Percentiles rank a stretch among this genome's conserved stretches.
phyloP scores from a whole-genome alignment of 768 basidiomycete genomes.

The Collybiopsis luxurians region DNA sequence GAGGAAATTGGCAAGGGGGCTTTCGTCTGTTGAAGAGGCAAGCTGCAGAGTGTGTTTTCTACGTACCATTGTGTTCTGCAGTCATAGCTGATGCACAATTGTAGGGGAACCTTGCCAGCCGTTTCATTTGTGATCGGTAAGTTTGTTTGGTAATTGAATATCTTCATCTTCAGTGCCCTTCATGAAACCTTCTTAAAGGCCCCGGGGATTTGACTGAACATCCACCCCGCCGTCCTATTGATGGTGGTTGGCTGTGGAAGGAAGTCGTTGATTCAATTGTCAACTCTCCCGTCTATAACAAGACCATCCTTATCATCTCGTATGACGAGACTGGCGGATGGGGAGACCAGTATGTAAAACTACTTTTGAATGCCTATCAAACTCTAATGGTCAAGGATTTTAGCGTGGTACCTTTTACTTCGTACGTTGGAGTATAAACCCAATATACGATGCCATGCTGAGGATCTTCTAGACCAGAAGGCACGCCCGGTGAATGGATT shows the following conservation, averaged over 20 bases:
- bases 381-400: background rate
- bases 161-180: no score
- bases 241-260: slow-evolving; percentile 6
- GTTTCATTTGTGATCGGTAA: slow-evolving; percentile 6
- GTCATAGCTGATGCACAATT: background rate
- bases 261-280: slow-evolving; percentile 3
- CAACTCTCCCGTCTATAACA: slow-evolving; percentile 8
- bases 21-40: slow-evolving; percentile 4
- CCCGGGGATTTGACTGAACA: slow-evolving; percentile 7
- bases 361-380: background rate
- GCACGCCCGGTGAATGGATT: background rate
- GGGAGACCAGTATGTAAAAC: slow-evolving; percentile 4
- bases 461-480: background rate
- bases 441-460: background rate
- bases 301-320: slow-evolving; percentile 5
- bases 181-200: background rate
- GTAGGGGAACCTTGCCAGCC: slow-evolving; percentile 1
- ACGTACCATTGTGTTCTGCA: background rate
- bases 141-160: background rate
- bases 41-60: background rate
- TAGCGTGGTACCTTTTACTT: background rate
- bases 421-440: background rate
- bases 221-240: slow-evolving; percentile 5
- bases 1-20: slow-evolving; percentile 9
- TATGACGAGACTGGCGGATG: slow-evolving; percentile 7